Conservation (phyloP, 2,329 filamentous ascomycete species). For the Rhynchosporium agropyri region DNA sequence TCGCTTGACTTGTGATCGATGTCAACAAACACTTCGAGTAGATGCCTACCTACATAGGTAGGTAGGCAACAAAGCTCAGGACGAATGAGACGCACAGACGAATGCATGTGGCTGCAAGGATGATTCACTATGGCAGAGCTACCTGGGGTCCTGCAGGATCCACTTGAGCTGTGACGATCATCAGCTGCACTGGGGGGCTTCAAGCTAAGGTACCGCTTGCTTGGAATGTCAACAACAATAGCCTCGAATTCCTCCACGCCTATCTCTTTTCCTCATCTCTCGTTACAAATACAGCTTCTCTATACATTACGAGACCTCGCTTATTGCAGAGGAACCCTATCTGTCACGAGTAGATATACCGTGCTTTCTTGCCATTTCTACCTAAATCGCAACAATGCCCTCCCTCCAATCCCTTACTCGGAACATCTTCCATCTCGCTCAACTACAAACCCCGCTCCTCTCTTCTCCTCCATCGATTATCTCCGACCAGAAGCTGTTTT, state of each 20-base stretch:
- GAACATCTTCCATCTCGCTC: conserved; percentile 30
- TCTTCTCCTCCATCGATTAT: background rate
- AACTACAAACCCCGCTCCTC: conserved; percentile 34
- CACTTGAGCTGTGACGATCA: conserved; percentile 10
- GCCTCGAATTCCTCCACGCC: background rate
- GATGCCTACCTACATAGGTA: too few species aligned
- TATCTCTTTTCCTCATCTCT: background rate
- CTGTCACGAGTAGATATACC: background rate
- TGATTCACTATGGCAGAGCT: background rate
- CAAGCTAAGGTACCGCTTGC: background rate
- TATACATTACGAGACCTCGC: too few species aligned
- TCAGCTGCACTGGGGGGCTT: background rate
- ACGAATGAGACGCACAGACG: background rate
- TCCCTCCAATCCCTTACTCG: conserved; percentile 36
- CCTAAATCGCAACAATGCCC: conserved; percentile 20
- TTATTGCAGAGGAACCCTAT: too few species aligned
- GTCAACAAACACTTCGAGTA: too few species aligned
- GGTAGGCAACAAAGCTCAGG: background rate
- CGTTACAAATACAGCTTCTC: background rate
- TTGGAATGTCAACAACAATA: conserved; percentile 9
- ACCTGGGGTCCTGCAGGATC: conserved; percentile 1
- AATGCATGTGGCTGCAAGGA: background rate
- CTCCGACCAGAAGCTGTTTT: background rate
- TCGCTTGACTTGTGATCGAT: too few species aligned
- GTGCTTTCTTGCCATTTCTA: background rate